A percentile compares a stretch with the other conserved stretches of the same genome.
phyloP scores from a whole-genome alignment of 495 filamentous ascomycete genomes.

The Immersiella caudata region DNA sequence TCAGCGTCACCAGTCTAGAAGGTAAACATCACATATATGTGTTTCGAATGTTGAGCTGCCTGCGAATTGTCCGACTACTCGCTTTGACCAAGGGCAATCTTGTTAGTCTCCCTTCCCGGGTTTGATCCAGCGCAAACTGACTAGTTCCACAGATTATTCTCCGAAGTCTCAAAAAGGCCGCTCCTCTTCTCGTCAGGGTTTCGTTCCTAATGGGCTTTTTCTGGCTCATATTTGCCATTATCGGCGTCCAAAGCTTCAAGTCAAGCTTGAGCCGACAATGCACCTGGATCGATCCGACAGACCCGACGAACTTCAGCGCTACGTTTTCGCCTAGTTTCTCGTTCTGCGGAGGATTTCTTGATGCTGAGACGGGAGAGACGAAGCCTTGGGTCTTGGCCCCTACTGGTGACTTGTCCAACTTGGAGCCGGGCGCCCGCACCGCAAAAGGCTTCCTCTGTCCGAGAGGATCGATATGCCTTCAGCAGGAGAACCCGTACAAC shows the following conservation, averaged over 20 bases:
- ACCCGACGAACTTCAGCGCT: conserved; percentile 45
- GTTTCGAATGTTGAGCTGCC: conserved; percentile 93
- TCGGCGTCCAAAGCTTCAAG: conserved; percentile 98
- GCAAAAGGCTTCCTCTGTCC: conserved; percentile 95
- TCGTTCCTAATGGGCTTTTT: conserved; percentile 97
- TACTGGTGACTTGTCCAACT: conserved; percentile 26
- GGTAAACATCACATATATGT: conserved; percentile 72
- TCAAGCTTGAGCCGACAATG: conserved; percentile 86
- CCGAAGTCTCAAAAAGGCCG: conserved; percentile 91
- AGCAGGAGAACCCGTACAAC: conserved; percentile 78
- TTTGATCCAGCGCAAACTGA: conserved; percentile 28
- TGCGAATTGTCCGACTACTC: conserved; percentile 87
- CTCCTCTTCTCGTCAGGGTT: conserved; percentile 90
- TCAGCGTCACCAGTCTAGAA: conserved; percentile 71
- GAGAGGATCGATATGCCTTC: conserved; percentile 75
- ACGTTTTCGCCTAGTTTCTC: conserved; percentile 61
- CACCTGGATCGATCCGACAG: conserved; percentile 73
- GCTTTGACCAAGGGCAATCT: conserved; percentile 89
- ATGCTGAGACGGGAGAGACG: conserved; percentile 56
- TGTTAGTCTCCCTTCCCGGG: conserved; percentile 47
- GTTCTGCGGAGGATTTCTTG: conserved; percentile 84
- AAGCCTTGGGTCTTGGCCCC: conserved; percentile 65
- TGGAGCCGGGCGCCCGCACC: conserved; percentile 40
- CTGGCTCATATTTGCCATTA: conserved; percentile 96
- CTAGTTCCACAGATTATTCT: conserved; percentile 69